phyloP scores from a whole-genome alignment of 441 rosid species.

The Hura crepitans region DNA sequence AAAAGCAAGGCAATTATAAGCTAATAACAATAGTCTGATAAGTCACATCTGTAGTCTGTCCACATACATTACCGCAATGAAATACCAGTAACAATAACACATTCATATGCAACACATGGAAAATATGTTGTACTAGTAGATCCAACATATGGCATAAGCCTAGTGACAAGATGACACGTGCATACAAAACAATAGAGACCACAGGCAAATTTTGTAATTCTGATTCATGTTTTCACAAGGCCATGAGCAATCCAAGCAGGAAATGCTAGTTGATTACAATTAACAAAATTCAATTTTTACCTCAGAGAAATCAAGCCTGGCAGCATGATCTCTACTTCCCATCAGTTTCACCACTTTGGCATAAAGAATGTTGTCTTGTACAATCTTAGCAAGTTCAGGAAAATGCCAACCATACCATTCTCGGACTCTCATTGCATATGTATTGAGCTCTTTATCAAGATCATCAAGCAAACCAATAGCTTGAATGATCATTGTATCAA shows the following conservation, averaged over 20 bases:
- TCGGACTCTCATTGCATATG: constrained; percentile 84
- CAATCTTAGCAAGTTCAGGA: constrained; percentile 90
- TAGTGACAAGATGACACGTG: neutral
- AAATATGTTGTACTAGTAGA: neutral
- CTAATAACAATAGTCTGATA: neutral
- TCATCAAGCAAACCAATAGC: constrained; percentile 91
- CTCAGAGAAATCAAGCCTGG: constrained; percentile 87
- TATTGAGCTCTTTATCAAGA: constrained; percentile 88
- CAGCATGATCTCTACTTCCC: constrained; percentile 77
- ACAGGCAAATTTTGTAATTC: neutral
- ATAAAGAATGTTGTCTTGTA: constrained; percentile 74
- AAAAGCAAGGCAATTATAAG: neutral
- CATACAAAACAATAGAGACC: too few relatives aligned
- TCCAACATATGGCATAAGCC: neutral
- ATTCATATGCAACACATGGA: neutral
- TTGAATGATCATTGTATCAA: constrained; percentile 90
- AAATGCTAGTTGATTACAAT: neutral
- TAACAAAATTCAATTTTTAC: constrained; percentile 29
- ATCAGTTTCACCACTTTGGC: constrained; percentile 81
- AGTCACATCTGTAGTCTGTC: neutral
- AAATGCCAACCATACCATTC: constrained; percentile 99
- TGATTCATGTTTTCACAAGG: neutral
- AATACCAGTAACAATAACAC: neutral
- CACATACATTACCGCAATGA: neutral
- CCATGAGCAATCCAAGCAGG: neutral